These are phyloP conservation scores for Fusarium ambrosium DNA, from an alignment of 2,329 filamentous ascomycete genomes.

Conservation along the genomic window DNA sequence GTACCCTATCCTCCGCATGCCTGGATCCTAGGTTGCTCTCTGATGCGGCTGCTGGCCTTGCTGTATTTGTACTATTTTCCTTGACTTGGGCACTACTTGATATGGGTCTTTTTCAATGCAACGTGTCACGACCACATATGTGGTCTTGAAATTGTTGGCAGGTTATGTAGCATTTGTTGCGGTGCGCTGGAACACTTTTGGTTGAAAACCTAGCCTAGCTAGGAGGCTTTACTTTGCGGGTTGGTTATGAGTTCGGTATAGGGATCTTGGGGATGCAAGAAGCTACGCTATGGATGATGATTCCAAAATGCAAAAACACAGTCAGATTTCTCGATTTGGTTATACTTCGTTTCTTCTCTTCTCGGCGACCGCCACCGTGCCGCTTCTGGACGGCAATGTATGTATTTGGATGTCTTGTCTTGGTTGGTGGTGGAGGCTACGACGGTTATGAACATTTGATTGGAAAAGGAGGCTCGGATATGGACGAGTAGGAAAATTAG, in stretches of 20 bases:
- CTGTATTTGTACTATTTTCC: slow-evolving; percentile 43
- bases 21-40: slow-evolving; percentile 47
- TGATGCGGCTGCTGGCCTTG: slow-evolving; percentile 27
- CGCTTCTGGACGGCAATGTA: not conserved
- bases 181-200: slow-evolving; percentile 7
- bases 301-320: slow-evolving; percentile 7
- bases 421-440: slow-evolving; percentile 15
- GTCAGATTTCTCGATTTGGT: slow-evolving; percentile 4
- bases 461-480: slow-evolving; percentile 28
- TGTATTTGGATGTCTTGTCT: slow-evolving; percentile 1
- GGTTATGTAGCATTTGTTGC: slow-evolving; percentile 8
- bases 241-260: slow-evolving; percentile 11
- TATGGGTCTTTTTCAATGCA: slow-evolving; percentile 3
- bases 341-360: slow-evolving; percentile 9
- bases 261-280: slow-evolving; percentile 1
- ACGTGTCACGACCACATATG: slow-evolving; percentile 5
- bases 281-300: slow-evolving; percentile 6
- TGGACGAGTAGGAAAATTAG: slow-evolving; percentile 10
- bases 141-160: slow-evolving; percentile 1
- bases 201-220: slow-evolving; percentile 1
- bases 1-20: slow-evolving; percentile 58
- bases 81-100: slow-evolving; percentile 6
- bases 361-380: not conserved
- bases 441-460: slow-evolving; percentile 27
- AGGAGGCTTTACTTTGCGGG: not conserved